Evolutionary conservation across 352 stramenopile genomes (phyloP), one percentile per base, ranked within the genome.

Genomic region (Saprolegnia parasitica): DNA sequence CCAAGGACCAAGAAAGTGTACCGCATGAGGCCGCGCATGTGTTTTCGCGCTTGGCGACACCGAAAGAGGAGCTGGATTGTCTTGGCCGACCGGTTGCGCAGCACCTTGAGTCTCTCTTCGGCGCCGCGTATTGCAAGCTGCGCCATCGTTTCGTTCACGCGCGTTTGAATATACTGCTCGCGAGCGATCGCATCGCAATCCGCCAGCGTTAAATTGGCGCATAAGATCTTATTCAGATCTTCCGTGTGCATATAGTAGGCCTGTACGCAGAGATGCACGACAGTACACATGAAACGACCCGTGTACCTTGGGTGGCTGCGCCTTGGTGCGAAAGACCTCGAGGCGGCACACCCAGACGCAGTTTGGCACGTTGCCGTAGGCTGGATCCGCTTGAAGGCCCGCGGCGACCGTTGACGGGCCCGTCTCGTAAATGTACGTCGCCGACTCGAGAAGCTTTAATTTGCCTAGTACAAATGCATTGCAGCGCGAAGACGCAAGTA

Each of bases 221-320:
- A 91, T 65, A 88, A 71, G 71, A 88, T 73, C 61, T 88, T 90
- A 37, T 90, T 75, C 11, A 84, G 81, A 1, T 80, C 88, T 62
- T 86, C 74, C 0, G 60, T 74, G 71, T 91, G 86, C 15, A 88
- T 71, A 50, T 86, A 91, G 61, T 68, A 68, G 1, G 62, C 62
- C 62, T 68, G 39, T 8, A 61, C 23, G 16, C n/a, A 40, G 15
- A n/a, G 18, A 15, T 46, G 11, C 16, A 64, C 2, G 20, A 47
- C 40, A 52, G 20, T 63, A 6, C 84, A 60, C 35, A n/a, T n/a
- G n/a, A n/a, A n/a, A n/a, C n/a, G n/a, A n/a, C n/a, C n/a, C n/a
- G n/a, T n/a, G 16, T 0, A 81, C 74, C 50, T 91, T 90, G 35
- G 84, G n/a, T 81, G 77, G 15, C 78, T 75, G 5, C 74, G 52